Conservation (phyloP, 2,329 filamentous ascomycete species). For the Hortaea sp. region DNA sequence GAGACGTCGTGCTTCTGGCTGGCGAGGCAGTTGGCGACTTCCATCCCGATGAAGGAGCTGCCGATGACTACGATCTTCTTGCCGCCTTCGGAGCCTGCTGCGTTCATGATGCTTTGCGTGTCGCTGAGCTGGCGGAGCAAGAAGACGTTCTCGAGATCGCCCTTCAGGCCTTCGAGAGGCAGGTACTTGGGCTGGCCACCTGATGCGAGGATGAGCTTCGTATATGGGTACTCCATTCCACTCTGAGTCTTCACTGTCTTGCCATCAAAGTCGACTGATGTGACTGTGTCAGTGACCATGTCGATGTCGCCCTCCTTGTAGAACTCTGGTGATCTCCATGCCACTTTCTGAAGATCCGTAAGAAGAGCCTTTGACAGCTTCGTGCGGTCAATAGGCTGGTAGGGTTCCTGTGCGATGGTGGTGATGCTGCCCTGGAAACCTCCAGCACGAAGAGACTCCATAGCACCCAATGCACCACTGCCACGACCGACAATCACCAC, state of each 20-base stretch:
- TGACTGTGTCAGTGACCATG: constrained; percentile 48
- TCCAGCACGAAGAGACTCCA: constrained; percentile 72
- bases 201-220: constrained; percentile 81
- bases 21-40: constrained; percentile 73
- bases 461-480: constrained; percentile 67
- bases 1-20: constrained; percentile 72
- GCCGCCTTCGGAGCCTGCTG: constrained; percentile 65
- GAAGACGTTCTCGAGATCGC: constrained; percentile 75
- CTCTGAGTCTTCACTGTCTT: constrained; percentile 67
- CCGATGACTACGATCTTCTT: constrained; percentile 93
- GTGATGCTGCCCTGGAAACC: constrained; percentile 75
- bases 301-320: constrained; percentile 56
- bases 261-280: constrained; percentile 61
- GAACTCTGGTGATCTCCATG: constrained; percentile 66
- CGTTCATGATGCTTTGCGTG: constrained; percentile 63
- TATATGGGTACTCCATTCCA: constrained; percentile 64
- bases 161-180: constrained; percentile 74
- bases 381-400: constrained; percentile 72
- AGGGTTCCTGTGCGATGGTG: constrained; percentile 72
- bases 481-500: constrained; percentile 82
- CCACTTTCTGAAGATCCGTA: constrained; percentile 67
- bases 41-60: constrained; percentile 96
- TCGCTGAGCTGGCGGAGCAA: constrained; percentile 69
- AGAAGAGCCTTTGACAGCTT: constrained; percentile 93
- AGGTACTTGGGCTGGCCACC: constrained; percentile 69